A percentile compares a stretch with the other conserved stretches of the same genome.
Conservation (phyloP, 345 rosid genomes). For the Nephelium lappaceum region DNA sequence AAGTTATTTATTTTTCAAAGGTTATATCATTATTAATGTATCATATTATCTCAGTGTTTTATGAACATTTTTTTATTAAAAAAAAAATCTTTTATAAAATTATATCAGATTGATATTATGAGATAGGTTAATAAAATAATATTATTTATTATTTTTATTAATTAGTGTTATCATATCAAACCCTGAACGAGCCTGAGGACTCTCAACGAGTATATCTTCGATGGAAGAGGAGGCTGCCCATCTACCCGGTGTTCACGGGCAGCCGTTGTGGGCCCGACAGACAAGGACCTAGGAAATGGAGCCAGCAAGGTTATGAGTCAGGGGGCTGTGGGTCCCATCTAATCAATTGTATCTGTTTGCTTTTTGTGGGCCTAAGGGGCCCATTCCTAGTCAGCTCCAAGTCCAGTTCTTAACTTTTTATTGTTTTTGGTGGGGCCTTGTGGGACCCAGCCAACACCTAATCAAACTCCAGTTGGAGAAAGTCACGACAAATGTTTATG, state of each 20-base stretch:
- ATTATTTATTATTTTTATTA: too few relatives aligned
- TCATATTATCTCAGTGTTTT: too few relatives aligned
- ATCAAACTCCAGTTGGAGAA: conserved; percentile 20
- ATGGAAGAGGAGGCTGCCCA: conserved; percentile 1
- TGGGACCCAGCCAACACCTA: conserved; percentile 10
- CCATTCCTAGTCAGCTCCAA: conserved; percentile 54
- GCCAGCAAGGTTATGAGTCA: conserved; percentile 35
- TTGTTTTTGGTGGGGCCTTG: neutral
- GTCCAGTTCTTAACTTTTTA: conserved; percentile 15
- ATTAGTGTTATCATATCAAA: too few relatives aligned
- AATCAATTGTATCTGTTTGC: neutral
- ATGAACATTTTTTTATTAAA: too few relatives aligned
- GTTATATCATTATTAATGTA: too few relatives aligned
- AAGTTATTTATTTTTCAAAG: too few relatives aligned
- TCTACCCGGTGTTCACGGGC: conserved; percentile 35
- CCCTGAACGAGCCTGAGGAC: too few relatives aligned
- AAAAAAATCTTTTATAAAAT: too few relatives aligned
- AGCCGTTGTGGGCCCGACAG: conserved; percentile 46
- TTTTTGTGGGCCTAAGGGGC: conserved; percentile 27
- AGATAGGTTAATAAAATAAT: too few relatives aligned
- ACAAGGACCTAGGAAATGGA: conserved; percentile 41
- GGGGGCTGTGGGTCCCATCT: conserved; percentile 19
- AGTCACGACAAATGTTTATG: conserved; percentile 4
- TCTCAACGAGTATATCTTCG: too few relatives aligned
- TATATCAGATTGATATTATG: too few relatives aligned